Evolutionary conservation across 2,329 filamentous ascomycete genomes (phyloP).

Genomic region (Clonostachys rhizophaga): DNA sequence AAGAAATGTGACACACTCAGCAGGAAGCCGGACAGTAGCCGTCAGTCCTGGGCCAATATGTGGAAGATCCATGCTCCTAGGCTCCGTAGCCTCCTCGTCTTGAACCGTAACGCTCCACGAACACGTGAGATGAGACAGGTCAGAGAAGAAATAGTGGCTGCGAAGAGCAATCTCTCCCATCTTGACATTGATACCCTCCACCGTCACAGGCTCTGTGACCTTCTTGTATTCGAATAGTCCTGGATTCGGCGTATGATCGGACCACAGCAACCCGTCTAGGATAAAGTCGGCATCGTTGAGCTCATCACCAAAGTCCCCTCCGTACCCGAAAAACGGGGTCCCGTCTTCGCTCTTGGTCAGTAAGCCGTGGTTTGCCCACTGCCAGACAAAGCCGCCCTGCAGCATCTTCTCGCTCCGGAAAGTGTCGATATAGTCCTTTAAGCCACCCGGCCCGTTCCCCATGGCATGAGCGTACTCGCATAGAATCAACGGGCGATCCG

Average conservation of each 20-base stretch:
- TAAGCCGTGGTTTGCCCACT: conserved; percentile 53
- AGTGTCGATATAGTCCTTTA: conserved; percentile 62
- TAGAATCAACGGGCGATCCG: conserved; percentile 48
- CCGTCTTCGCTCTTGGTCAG: conserved; percentile 34
- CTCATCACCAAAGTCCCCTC: conserved; percentile 56
- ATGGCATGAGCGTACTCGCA: conserved; percentile 59
- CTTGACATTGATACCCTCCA: not conserved
- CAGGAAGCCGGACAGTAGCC: too few relatives aligned
- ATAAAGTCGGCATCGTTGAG: conserved; percentile 57
- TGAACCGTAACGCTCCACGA: conserved; percentile 29
- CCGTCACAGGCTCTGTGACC: conserved; percentile 48
- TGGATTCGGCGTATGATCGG: conserved; percentile 41
- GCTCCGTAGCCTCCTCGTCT: conserved; percentile 27
- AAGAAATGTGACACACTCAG: too few relatives aligned
- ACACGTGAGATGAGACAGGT: conserved; percentile 31
- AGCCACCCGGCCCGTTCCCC: conserved; percentile 66
- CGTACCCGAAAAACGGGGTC: conserved; percentile 49
- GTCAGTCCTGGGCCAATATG: conserved; percentile 3
- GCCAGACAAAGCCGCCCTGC: conserved; percentile 64
- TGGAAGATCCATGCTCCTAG: conserved; percentile 16
- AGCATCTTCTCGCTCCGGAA: conserved; percentile 47
- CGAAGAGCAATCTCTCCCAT: conserved; percentile 19
- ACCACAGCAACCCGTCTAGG: conserved; percentile 42
- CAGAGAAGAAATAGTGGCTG: conserved; percentile 34
- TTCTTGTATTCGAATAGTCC: conserved; percentile 49